Evolutionary conservation across 169 alveolate species (phyloP).

Genomic region (Plasmodium yoelii): DNA sequence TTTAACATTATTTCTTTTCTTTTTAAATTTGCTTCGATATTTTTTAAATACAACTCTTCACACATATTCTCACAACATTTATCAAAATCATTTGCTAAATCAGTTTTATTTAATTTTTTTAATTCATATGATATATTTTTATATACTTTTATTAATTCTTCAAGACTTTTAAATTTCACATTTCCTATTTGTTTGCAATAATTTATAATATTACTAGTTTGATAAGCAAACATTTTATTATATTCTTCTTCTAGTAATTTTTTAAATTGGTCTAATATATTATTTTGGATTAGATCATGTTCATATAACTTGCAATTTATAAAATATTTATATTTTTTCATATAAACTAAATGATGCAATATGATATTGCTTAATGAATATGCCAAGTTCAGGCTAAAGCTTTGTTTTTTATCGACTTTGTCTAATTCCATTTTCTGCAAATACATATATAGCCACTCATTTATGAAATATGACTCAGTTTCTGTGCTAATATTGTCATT

Average conservation of each 20-base stretch:
- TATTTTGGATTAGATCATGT: slow-evolving; percentile 58
- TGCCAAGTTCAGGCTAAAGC: slow-evolving; percentile 31
- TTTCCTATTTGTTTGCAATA: slow-evolving; percentile 60
- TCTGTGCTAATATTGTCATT: not conserved
- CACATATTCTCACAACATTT: slow-evolving; percentile 77
- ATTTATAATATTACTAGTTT: slow-evolving; percentile 57
- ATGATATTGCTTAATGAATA: slow-evolving; percentile 63
- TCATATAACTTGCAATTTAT: slow-evolving; percentile 53
- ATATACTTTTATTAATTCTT: slow-evolving; percentile 68
- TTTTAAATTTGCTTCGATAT: slow-evolving; percentile 42
- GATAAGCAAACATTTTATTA: slow-evolving; percentile 74
- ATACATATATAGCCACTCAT: slow-evolving; percentile 60
- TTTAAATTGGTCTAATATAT: slow-evolving; percentile 47
- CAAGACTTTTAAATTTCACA: slow-evolving; percentile 41
- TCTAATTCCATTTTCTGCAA: slow-evolving; percentile 7
- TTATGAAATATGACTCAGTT: slow-evolving; percentile 3
- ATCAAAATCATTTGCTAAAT: slow-evolving; percentile 66
- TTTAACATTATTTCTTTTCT: slow-evolving; percentile 48
- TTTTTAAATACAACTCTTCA: slow-evolving; percentile 63
- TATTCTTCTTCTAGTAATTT: slow-evolving; percentile 67
- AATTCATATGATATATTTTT: slow-evolving; percentile 60
- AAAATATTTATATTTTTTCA: slow-evolving; percentile 48
- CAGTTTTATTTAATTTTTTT: slow-evolving; percentile 38
- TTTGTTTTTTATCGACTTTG: slow-evolving; percentile 17
- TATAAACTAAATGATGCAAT: slow-evolving; percentile 54